Evolutionary conservation across 306 rosid species (phyloP).

Genomic region (Trifolium pratense): DNA sequence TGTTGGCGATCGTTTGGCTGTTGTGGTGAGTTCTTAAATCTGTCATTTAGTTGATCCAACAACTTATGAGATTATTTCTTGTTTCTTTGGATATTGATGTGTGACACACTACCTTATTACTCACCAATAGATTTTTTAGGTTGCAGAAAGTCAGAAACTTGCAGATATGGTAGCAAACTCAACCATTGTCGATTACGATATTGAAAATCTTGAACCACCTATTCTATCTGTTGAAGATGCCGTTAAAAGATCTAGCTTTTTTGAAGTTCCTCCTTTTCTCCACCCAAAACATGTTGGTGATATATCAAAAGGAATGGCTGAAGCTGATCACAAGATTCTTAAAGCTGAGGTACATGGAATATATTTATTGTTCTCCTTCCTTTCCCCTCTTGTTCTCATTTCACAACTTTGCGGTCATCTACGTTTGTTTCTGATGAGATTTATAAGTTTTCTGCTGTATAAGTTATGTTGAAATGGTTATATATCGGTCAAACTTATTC

Average conservation of each 20-base stretch:
- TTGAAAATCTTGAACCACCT: slow-evolving; percentile 67
- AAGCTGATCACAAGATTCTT: slow-evolving; percentile 78
- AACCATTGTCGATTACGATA: slow-evolving; percentile 70
- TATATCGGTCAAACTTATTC: slow-evolving; percentile 27
- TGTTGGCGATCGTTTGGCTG: slow-evolving; percentile 80
- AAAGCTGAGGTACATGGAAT: slow-evolving; percentile 68
- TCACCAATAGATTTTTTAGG: slow-evolving; percentile 55
- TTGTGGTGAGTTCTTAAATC: slow-evolving; percentile 66
- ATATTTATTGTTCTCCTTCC: slow-evolving; percentile 28
- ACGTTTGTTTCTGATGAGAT: neutral
- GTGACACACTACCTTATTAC: slow-evolving; percentile 29
- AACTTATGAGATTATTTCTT: slow-evolving; percentile 25
- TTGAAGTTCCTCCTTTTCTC: slow-evolving; percentile 73
- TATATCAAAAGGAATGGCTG: slow-evolving; percentile 82
- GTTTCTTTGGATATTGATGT: slow-evolving; percentile 5
- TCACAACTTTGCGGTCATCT: slow-evolving; percentile 2
- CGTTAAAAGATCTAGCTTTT: slow-evolving; percentile 68
- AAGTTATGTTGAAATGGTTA: slow-evolving; percentile 16
- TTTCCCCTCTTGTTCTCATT: slow-evolving; percentile 10
- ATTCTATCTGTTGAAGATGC: slow-evolving; percentile 92
- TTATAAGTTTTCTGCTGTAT: slow-evolving; percentile 34
- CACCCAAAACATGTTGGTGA: slow-evolving; percentile 78
- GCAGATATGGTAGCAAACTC: slow-evolving; percentile 75
- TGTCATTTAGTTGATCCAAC: slow-evolving; percentile 26
- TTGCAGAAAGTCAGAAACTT: slow-evolving; percentile 89